Conservation (phyloP, 2,329 filamentous ascomycete species). For the Elsinoe australis region DNA sequence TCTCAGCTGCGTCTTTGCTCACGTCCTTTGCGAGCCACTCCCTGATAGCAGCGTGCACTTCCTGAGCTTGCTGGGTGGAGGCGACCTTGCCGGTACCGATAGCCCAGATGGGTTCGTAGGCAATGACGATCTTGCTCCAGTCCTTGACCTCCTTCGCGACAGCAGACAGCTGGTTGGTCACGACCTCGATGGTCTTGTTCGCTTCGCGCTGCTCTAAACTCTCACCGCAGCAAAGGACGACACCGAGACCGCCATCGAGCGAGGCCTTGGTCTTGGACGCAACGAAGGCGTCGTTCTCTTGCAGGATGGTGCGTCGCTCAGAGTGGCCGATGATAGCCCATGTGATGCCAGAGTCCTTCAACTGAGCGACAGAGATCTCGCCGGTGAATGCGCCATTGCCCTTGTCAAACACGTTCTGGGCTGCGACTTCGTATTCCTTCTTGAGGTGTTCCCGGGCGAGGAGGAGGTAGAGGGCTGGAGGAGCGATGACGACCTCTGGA, state of each 20-base stretch:
- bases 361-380: slow-evolving; percentile 86
- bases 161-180: slow-evolving; percentile 76
- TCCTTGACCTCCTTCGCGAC: slow-evolving; percentile 71
- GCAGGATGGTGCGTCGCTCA: slow-evolving; percentile 83
- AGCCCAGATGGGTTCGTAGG: slow-evolving; percentile 98
- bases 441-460: slow-evolving; percentile 73
- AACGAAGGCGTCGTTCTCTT: slow-evolving; percentile 75
- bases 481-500: slow-evolving; percentile 88
- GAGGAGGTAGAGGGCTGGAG: slow-evolving; percentile 83
- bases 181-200: slow-evolving; percentile 70
- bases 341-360: slow-evolving; percentile 78
- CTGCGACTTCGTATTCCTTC: slow-evolving; percentile 71
- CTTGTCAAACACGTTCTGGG: slow-evolving; percentile 97
- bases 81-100: slow-evolving; percentile 91
- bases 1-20: slow-evolving; percentile 69
- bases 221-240: slow-evolving; percentile 73
- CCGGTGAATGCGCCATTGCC: slow-evolving; percentile 61
- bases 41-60: slow-evolving; percentile 87
- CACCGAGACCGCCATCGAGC: slow-evolving; percentile 73
- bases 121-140: slow-evolving; percentile 92
- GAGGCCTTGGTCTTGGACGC: slow-evolving; percentile 93
- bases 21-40: slow-evolving; percentile 70
- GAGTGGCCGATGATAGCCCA: slow-evolving; percentile 94
- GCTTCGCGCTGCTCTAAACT: slow-evolving; percentile 21
- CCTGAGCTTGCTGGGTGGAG: slow-evolving; percentile 81